Evolutionary conservation across 495 filamentous ascomycete species (phyloP), one percentile per base, ranked within the genome.

Genomic region (Xylaria flabelliformis): DNA sequence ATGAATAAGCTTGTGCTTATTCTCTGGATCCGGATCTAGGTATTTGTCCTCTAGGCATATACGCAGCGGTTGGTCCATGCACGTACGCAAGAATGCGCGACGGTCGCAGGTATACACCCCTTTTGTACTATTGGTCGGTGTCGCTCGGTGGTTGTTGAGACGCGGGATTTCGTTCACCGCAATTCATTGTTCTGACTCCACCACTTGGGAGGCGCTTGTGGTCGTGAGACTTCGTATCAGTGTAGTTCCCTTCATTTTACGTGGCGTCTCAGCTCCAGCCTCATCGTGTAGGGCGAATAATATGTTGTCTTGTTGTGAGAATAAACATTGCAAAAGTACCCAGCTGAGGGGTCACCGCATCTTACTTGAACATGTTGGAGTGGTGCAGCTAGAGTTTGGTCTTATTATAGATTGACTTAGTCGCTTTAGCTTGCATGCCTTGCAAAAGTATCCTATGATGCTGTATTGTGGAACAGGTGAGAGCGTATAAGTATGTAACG

Each of bases 1-100:
- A 62, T 82, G 76, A 46, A 29, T 15, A 26, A 29, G 26, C 19
- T 4, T 39, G 29, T n/a, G 58, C 9, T 61, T 36, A 21, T 39
- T 41, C 58, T 41, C 34, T 8, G 34, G 1, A 7, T 10, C 13
- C 19, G n/a, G 1, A 7, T 10, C 13, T 34, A 12, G 58, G 34
- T 56, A 56, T 29, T 21, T 39, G 39, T 17, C 34, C 32, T 19
- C 34, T 61, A 36, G 19, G 32, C n/a, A 15, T 61, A 19, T 56
- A 17, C 26, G 26, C 39, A 61, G 58, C 58, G 58, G 58, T 61
- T 19, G 17, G 58, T 61, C 39, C 32, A 61, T 61, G 58, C 58
- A 41, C 19, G 56, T 5, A 24, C 8, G 32, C 32, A 17, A 58
- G 12, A 29, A 56, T 26, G 6, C 15, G 51, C 51, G 24, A 12